Evolutionary conservation across 2,329 filamentous ascomycete genomes (phyloP), one percentile per base, ranked within the genome.

Genomic region (Colletotrichum echinochloae): DNA sequence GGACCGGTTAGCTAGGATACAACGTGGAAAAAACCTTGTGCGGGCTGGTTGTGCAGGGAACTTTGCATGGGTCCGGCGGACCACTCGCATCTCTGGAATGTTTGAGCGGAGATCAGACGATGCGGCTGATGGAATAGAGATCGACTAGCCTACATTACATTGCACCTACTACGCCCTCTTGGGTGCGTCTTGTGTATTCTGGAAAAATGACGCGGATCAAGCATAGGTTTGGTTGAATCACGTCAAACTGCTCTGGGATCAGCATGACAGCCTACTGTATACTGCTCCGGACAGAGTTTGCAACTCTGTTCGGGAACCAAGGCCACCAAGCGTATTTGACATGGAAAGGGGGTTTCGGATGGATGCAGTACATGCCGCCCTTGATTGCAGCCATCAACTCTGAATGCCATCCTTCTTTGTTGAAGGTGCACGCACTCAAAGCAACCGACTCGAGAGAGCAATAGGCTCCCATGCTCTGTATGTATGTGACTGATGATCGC

Each of bases 11-110:
- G 67, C 67, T 28, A 67, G 67, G 67, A 67, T 70, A 64, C 67
- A 70, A 70, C 67, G 67, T 70, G 67, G 67, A 28, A 33, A 70
- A 61, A 70, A 52, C 57, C 37, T 67, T 54, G 67, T n/a, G 67
- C 35, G 51, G 57, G 64, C 57, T 57, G 67, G 44, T 57, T 57
- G 51, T 70, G 64, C 67, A 70, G 57, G 67, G 64, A 62, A 48
- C 39, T 14, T 46, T 70, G 64, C 67, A 70, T 59, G 67, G 64
- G 61, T 67, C 23, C 54, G 51, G 66, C 39, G 70, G 63, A 67
- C 70, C 70, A 72, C 70, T 72, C 70, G 70, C 70, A 72, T 72
- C 67, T 67, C 23, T 71, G 70, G 63, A 60, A 56, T 62, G n/a
- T 54, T 48, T 60, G 67, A 54, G 67, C 41, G 63, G 63, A 71